phyloP scores from a whole-genome alignment of 2,329 filamentous ascomycete species.

The Sporothrix variecibatus region DNA sequence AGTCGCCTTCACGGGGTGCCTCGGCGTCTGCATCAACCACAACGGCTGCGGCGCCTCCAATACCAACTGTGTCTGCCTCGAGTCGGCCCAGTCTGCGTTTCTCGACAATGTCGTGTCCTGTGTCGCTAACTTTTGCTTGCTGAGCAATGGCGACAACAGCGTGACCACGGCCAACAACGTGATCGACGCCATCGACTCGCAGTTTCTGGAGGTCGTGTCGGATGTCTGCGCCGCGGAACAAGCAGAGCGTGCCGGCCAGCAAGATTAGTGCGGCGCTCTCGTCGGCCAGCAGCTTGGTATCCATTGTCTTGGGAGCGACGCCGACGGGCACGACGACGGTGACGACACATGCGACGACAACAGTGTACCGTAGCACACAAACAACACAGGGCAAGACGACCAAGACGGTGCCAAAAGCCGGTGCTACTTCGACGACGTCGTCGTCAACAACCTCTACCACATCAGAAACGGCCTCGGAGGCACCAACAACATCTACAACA shows the following conservation, averaged over 20 bases:
- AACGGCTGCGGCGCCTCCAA: slow-evolving; percentile 28
- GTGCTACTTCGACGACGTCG: neutral
- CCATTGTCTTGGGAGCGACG: neutral
- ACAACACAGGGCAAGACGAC: slow-evolving; percentile 11
- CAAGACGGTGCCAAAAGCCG: neutral
- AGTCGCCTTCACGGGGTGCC: slow-evolving; percentile 28
- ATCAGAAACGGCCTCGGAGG: neutral
- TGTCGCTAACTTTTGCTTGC: slow-evolving; percentile 27
- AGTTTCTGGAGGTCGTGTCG: slow-evolving; percentile 28
- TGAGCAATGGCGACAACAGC: slow-evolving; percentile 9
- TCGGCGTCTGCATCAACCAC: slow-evolving; percentile 27
- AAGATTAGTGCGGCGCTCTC: slow-evolving; percentile 26
- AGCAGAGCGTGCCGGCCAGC: slow-evolving; percentile 18
- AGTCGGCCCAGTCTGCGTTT: slow-evolving; percentile 12
- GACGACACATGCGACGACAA: slow-evolving; percentile 1
- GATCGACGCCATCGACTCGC: slow-evolving; percentile 22
- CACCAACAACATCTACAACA: neutral
- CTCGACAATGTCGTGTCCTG: slow-evolving; percentile 29
- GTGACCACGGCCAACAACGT: neutral
- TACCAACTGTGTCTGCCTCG: slow-evolving; percentile 30
- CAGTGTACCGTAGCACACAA: slow-evolving; percentile 8
- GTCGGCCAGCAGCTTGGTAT: slow-evolving; percentile 28
- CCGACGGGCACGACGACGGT: slow-evolving; percentile 11
- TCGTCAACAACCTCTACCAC: neutral
- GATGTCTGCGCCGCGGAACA: slow-evolving; percentile 22